A percentile compares a stretch with the other conserved stretches of the same genome.
phyloP scores from a whole-genome alignment of 139 green algal genomes.

The Coelastrella sp. region DNA sequence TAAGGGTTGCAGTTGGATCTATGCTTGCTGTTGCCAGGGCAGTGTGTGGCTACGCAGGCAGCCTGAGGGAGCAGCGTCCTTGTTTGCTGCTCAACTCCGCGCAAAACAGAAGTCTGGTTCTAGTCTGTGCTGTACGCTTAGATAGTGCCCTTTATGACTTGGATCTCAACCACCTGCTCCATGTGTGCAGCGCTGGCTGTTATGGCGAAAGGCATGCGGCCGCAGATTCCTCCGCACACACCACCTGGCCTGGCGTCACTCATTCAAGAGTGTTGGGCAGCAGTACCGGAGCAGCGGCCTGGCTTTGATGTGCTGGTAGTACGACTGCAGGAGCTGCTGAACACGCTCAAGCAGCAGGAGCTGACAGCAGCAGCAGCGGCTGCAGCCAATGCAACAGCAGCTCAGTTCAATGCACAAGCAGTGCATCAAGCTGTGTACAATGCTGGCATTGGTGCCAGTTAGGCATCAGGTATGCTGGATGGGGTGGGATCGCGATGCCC shows the following conservation, averaged over 20 bases:
- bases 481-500: no score
- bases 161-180: not conserved
- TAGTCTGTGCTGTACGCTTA: no score
- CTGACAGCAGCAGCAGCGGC: conserved; percentile 29
- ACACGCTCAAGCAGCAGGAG: conserved; percentile 28
- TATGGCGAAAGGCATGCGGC: conserved; percentile 61
- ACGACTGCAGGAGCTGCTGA: conserved; percentile 37
- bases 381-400: conserved; percentile 28
- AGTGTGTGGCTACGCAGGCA: no score
- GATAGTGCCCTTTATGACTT: no score
- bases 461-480: not conserved
- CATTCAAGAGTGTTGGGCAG: conserved; percentile 73
- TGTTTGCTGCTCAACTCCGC: no score
- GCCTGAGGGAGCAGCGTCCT: no score
- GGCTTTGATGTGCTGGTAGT: conserved; percentile 57
- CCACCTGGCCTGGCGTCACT: conserved; percentile 61
- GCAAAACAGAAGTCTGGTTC: no score
- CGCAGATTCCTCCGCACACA: conserved; percentile 64
- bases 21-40: no score
- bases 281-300: conserved; percentile 71
- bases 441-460: conserved; percentile 19
- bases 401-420: conserved; percentile 9
- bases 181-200: conserved; percentile 11
- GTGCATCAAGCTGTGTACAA: not conserved
- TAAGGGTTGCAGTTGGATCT: no score